phyloP scores from a whole-genome alignment of 805 yeast species.

The Tetrapisispora pingtungensis region DNA sequence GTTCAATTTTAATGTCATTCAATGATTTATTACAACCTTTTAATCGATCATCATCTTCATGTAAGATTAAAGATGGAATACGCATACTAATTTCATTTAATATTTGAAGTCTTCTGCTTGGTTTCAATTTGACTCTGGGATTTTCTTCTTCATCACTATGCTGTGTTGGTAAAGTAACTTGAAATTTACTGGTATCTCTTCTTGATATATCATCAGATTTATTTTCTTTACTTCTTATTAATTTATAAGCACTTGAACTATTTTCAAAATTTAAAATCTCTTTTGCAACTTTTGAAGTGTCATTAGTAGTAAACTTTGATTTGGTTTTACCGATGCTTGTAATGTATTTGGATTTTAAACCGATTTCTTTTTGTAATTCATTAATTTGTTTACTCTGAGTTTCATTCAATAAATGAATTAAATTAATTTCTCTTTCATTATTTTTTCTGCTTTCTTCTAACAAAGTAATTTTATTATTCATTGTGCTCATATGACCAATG shows the following conservation, averaged over 20 bases:
- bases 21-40: not conserved
- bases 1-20: not conserved
- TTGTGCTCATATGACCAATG: not conserved
- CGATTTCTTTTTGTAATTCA: not conserved
- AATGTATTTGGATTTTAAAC: not conserved
- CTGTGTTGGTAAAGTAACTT: too few relatives aligned
- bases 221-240: not conserved
- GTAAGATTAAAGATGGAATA: not conserved
- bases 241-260: not conserved
- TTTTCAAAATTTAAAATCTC: constrained; percentile 1
- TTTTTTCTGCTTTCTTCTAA: not conserved
- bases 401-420: not conserved
- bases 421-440: not conserved
- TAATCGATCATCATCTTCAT: not conserved
- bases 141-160: not conserved
- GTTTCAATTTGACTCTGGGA: not conserved
- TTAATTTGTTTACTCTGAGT: not conserved
- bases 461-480: not conserved
- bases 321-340: not conserved
- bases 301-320: not conserved
- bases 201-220: not conserved
- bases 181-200: not conserved
- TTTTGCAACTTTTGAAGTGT: not conserved
- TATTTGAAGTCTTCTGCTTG: not conserved
- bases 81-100: not conserved